Conservation (phyloP, 805 yeast species). For the Ascoidea rubescens region DNA sequence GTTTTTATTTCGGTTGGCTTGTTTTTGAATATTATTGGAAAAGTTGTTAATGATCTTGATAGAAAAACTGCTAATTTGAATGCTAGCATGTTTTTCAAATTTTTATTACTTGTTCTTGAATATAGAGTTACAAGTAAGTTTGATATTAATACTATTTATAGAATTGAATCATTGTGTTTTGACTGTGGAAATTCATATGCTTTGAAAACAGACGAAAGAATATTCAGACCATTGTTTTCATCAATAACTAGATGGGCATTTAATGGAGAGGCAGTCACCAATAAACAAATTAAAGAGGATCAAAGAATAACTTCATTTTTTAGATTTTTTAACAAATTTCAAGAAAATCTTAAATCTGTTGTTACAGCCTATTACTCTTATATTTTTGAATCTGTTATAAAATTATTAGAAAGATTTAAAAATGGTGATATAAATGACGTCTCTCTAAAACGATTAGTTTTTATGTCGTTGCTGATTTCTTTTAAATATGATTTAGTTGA, state of each 20-base stretch:
- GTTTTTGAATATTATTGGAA: conserved; percentile 52
- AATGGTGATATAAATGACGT: conserved; percentile 28
- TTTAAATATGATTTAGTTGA: conserved; percentile 87
- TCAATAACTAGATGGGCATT: conserved; percentile 84
- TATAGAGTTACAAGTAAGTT: conserved; percentile 44
- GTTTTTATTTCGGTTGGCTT: conserved; percentile 40
- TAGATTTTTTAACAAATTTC: conserved; percentile 74
- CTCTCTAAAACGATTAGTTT: conserved; percentile 56
- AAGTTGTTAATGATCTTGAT: conserved; percentile 49
- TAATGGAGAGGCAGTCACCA: conserved; percentile 58
- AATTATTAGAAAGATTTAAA: conserved; percentile 37
- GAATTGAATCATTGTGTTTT: conserved; percentile 69
- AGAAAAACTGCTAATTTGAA: conserved; percentile 66
- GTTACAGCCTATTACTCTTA: conserved; percentile 83
- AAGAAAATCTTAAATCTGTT: conserved; percentile 73
- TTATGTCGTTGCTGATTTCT: conserved; percentile 63
- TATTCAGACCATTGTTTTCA: conserved; percentile 86
- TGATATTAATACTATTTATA: conserved; percentile 60
- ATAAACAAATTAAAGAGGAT: conserved; percentile 28
- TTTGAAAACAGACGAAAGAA: conserved; percentile 85
- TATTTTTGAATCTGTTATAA: conserved; percentile 58
- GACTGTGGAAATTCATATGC: conserved; percentile 63
- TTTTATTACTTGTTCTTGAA: conserved; percentile 60
- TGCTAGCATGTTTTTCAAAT: conserved; percentile 51
- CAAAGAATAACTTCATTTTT: conserved; percentile 63